Percentiles rank a stretch among this genome's conserved stretches.
These are phyloP conservation scores for Solanum megistacrolobum DNA, from an alignment of 257 asterid genomes.

Conservation along the genomic window DNA sequence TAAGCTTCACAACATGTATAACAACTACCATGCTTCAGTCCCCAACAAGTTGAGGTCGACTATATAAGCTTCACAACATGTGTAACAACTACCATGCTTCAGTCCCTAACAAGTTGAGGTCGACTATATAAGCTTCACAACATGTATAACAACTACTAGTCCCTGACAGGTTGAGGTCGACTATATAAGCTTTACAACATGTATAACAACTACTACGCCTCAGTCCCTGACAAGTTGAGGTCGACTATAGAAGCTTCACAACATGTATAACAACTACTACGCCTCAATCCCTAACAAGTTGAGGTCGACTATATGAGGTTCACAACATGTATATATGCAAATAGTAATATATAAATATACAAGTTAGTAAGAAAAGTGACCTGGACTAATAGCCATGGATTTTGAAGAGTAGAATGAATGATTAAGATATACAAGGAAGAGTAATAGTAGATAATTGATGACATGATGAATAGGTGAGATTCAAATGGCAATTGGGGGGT, in stretches of 20 bases:
- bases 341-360: too few relatives aligned
- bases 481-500: conserved; percentile 14
- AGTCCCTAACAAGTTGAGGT: background rate
- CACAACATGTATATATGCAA: background rate
- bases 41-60: background rate
- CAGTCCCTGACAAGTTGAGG: background rate
- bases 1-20: background rate
- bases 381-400: conserved; percentile 19
- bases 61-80: background rate
- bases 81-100: background rate
- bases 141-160: background rate
- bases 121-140: background rate
- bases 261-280: background rate
- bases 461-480: conserved; percentile 12
- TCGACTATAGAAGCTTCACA: background rate
- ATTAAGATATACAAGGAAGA: conserved; percentile 12
- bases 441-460: conserved; percentile 13
- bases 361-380: conserved; percentile 20
- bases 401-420: conserved; percentile 9
- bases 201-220: background rate
- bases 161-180: background rate
- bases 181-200: background rate
- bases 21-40: background rate
- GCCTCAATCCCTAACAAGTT: background rate
- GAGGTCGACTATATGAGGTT: background rate